Evolutionary conservation across 192 early-diverging fungal genomes (phyloP).

Genomic region (Thamnidium elegans): DNA sequence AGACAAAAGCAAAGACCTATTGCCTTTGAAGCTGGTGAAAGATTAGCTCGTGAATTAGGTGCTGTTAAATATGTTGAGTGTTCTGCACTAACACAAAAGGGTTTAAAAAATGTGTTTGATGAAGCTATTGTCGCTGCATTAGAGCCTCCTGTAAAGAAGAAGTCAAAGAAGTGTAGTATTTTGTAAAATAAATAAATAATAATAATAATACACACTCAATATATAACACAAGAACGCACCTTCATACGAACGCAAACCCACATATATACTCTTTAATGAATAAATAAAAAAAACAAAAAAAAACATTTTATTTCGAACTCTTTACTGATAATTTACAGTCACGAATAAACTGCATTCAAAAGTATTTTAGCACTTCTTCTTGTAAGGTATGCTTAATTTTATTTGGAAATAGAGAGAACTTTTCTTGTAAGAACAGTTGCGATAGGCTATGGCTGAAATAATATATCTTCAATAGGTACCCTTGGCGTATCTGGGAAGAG

Average conservation of each 20-base stretch:
- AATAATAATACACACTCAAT: background rate
- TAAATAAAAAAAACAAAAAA: no score
- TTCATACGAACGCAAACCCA: background rate
- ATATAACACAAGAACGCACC: background rate
- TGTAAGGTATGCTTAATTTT: no score
- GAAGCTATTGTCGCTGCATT: slow-evolving; percentile 97
- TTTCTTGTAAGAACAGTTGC: no score
- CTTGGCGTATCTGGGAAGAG: no score
- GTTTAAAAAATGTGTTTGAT: slow-evolving; percentile 88
- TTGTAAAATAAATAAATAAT: slow-evolving; percentile 46
- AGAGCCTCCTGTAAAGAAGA: slow-evolving; percentile 77
- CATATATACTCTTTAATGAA: no score
- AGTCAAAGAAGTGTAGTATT: slow-evolving; percentile 75
- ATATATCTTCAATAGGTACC: no score
- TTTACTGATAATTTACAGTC: no score
- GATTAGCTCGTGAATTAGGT: slow-evolving; percentile 76
- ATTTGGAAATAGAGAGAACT: no score
- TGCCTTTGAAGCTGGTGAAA: slow-evolving; percentile 71
- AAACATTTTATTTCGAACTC: no score
- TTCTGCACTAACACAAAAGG: slow-evolving; percentile 85
- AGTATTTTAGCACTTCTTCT: no score
- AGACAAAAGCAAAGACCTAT: slow-evolving; percentile 83
- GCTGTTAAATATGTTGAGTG: slow-evolving; percentile 94
- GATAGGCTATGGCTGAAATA: no score
- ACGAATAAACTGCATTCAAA: no score